Conservation (phyloP, 2,329 filamentous ascomycete species). For the Apiospora aurea region DNA sequence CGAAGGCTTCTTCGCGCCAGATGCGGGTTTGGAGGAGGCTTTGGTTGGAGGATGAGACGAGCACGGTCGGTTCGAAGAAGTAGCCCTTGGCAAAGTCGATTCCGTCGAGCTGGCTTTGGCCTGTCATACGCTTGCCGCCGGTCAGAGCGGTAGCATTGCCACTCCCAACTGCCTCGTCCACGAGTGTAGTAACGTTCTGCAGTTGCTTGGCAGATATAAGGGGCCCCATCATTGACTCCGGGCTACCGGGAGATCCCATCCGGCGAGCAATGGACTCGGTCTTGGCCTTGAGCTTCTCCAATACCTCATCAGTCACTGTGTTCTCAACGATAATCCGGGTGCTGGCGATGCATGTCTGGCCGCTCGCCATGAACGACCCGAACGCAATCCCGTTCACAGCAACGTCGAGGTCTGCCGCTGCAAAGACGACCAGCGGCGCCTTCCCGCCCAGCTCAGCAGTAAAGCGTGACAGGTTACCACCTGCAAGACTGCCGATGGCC, state of each 20-base stretch:
- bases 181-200: slow-evolving; percentile 71
- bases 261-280: slow-evolving; percentile 60
- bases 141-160: slow-evolving; percentile 45
- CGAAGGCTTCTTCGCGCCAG: slow-evolving; percentile 83
- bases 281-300: slow-evolving; percentile 69
- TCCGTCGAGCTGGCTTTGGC: slow-evolving; percentile 56
- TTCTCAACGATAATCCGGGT: slow-evolving; percentile 79
- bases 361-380: slow-evolving; percentile 62
- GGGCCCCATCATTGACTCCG: slow-evolving; percentile 68
- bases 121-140: slow-evolving; percentile 57
- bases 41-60: slow-evolving; percentile 59
- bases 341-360: slow-evolving; percentile 70
- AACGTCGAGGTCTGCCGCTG: slow-evolving; percentile 68
- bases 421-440: slow-evolving; percentile 72
- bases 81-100: slow-evolving; percentile 65
- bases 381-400: slow-evolving; percentile 74
- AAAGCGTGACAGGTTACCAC: slow-evolving; percentile 71
- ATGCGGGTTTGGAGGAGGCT: slow-evolving; percentile 75
- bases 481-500: slow-evolving; percentile 70
- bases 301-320: slow-evolving; percentile 68
- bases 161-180: slow-evolving; percentile 66
- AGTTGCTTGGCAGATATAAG: slow-evolving; percentile 70
- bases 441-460: slow-evolving; percentile 78
- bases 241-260: slow-evolving; percentile 64
- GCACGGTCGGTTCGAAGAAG: slow-evolving; percentile 82